A percentile compares a stretch with the other conserved stretches of the same genome.
Conservation (phyloP, 441 rosid species). For the Euphorbia schlechtendalii region DNA sequence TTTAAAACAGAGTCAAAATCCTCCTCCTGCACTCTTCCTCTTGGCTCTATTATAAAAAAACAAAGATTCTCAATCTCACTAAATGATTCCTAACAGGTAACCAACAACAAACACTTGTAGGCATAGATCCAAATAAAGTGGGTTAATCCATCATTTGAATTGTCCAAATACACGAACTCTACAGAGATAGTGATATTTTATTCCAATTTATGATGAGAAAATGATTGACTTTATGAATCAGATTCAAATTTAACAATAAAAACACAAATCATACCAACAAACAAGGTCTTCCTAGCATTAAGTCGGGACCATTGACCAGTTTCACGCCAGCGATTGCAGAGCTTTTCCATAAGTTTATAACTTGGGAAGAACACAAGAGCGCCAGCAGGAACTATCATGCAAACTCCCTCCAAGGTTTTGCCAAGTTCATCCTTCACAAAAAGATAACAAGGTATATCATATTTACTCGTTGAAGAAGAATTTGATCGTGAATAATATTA, state of each 20-base stretch:
- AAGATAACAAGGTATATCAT: conserved; percentile 14
- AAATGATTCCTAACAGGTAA: too few species aligned
- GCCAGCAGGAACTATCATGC: conserved; percentile 83
- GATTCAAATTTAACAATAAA: neutral
- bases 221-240: neutral
- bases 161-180: too few species aligned
- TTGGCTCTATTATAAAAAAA: conserved; percentile 59
- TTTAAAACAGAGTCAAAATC: conserved; percentile 76
- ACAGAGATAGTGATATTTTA: neutral
- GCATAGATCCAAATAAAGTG: conserved; percentile 6
- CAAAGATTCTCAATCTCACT: conserved; percentile 17
- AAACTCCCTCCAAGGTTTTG: conserved; percentile 76
- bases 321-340: conserved; percentile 79
- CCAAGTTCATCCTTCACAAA: conserved; percentile 81
- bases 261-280: conserved; percentile 51
- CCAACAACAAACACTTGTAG: conserved; percentile 17
- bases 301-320: conserved; percentile 91
- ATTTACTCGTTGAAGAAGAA: conserved; percentile 16
- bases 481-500: conserved; percentile 17
- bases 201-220: neutral
- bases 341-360: conserved; percentile 93
- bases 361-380: conserved; percentile 94
- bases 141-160: conserved; percentile 9
- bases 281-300: conserved; percentile 56
- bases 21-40: conserved; percentile 84